phyloP scores from a whole-genome alignment of 2,329 filamentous ascomycete species.

The Podosphaera aphanis region DNA sequence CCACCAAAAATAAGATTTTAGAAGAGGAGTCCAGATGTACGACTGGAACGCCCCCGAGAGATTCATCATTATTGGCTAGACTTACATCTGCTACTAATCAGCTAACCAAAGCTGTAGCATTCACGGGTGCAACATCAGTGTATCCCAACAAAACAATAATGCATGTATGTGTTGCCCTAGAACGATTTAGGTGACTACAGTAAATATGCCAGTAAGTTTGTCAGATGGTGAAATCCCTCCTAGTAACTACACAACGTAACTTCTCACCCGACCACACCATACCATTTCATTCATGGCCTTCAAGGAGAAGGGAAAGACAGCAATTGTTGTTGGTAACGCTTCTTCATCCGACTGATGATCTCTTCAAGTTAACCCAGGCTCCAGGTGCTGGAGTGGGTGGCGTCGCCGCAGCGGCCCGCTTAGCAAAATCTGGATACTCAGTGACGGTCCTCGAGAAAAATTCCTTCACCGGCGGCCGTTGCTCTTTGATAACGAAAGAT shows the following conservation, averaged over 20 bases:
- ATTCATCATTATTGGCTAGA: too few species aligned
- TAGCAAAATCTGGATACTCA: conserved; percentile 43
- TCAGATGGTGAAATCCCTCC: not conserved
- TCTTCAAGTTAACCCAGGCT: conserved; percentile 10
- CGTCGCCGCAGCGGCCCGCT: conserved; percentile 45
- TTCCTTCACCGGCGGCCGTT: conserved; percentile 45
- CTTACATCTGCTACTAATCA: too few species aligned
- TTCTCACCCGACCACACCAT: not conserved
- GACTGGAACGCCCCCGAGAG: too few species aligned
- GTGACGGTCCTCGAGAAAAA: conserved; percentile 69
- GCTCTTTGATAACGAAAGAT: conserved; percentile 36
- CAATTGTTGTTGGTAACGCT: conserved; percentile 27
- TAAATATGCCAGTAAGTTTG: not conserved
- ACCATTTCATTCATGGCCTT: conserved; percentile 7
- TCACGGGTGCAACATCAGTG: not conserved
- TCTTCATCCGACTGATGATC: not conserved
- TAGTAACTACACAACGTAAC: conserved; percentile 5
- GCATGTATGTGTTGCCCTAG: not conserved
- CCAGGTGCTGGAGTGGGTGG: conserved; percentile 46
- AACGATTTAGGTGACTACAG: not conserved
- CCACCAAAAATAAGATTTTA: too few species aligned
- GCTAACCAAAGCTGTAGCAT: not conserved
- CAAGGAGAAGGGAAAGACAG: conserved; percentile 20
- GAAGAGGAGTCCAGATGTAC: too few species aligned
- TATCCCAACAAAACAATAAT: not conserved